A percentile compares a stretch with the other conserved stretches of the same genome.
These are phyloP conservation scores for Chalciporus chontae DNA, from an alignment of 768 basidiomycete species.

Conservation along the genomic window DNA sequence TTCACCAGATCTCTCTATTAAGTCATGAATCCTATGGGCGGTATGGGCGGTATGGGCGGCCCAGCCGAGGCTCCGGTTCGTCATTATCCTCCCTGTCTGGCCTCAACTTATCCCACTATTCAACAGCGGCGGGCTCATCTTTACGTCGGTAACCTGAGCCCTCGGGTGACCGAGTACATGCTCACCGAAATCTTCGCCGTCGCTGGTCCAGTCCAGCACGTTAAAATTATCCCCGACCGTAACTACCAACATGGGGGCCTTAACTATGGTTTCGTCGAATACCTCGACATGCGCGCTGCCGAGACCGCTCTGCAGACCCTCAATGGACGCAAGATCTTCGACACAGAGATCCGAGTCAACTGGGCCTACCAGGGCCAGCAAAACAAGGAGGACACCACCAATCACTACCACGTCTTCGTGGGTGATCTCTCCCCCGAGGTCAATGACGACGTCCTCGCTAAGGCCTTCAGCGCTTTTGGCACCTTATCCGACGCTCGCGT, in stretches of 20 bases:
- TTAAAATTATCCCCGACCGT: slow-evolving; percentile 99
- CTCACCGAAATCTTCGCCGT: slow-evolving; percentile 96
- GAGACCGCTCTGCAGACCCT: slow-evolving; percentile 98
- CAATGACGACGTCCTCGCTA: slow-evolving; percentile 93
- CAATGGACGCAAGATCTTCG: slow-evolving; percentile 99
- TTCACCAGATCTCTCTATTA: slow-evolving; percentile 38
- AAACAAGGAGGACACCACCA: slow-evolving; percentile 98
- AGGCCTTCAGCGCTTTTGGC: slow-evolving; percentile 97
- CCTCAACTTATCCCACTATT: slow-evolving; percentile 4
- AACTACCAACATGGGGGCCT: slow-evolving; percentile 99
- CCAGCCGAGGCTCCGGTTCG: slow-evolving; percentile 77
- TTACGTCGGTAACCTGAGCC: slow-evolving; percentile 97
- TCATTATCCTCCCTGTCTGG: slow-evolving; percentile 9
- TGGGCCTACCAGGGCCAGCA: slow-evolving; percentile 99
- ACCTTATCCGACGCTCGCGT: slow-evolving; percentile 96
- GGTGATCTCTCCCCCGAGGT: slow-evolving; percentile 99
- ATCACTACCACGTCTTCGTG: slow-evolving; percentile 98
- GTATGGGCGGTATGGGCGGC: slow-evolving; percentile 58
- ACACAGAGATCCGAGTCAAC: slow-evolving; percentile 98
- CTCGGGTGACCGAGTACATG: slow-evolving; percentile 98
- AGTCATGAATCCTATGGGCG: slow-evolving; percentile 70
- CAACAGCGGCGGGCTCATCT: slow-evolving; percentile 88
- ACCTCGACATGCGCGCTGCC: slow-evolving; percentile 96
- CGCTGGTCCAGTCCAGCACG: slow-evolving; percentile 95
- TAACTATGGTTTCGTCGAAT: slow-evolving; percentile 99